These are phyloP conservation scores for Viscum album DNA, from an alignment of 177 flowering plant species.

Conservation along the genomic window DNA sequence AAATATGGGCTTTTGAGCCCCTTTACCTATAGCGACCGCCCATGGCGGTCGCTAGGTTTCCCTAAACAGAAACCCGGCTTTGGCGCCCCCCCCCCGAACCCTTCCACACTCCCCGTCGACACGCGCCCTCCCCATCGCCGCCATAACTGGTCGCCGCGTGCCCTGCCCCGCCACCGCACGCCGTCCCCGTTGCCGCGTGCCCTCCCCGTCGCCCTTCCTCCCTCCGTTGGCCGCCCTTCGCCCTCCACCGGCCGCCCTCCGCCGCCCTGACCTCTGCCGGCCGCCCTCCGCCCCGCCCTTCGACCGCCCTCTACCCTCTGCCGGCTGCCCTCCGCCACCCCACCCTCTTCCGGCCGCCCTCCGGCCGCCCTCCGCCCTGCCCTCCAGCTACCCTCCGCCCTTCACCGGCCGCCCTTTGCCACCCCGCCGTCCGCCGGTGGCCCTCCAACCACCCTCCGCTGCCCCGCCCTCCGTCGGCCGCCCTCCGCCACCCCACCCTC, in stretches of 20 bases:
- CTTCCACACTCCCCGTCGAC: background rate
- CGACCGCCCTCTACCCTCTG: no score
- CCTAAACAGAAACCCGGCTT: no score
- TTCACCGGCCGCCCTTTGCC: background rate
- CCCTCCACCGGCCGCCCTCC: background rate
- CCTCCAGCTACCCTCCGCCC: background rate
- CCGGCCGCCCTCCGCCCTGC: no score
- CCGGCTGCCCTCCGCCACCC: background rate
- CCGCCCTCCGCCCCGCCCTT: background rate
- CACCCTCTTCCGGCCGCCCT: no score
- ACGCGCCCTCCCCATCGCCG: background rate
- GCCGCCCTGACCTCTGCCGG: background rate
- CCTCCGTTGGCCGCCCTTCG: background rate
- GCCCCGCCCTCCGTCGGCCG: background rate
- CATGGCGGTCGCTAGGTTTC: no score
- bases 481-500: background rate
- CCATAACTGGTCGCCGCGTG: background rate
- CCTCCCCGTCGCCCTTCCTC: background rate
- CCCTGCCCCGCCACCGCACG: background rate
- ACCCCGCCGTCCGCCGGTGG: background rate
- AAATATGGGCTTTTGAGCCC: no score
- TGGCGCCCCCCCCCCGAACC: conserved; percentile 1
- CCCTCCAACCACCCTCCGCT: background rate
- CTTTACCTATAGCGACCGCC: no score
- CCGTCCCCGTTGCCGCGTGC: background rate